Evolutionary conservation across 768 basidiomycete genomes (phyloP), one percentile per base, ranked within the genome.

Genomic region (Boletus pseudo-olivaceus): DNA sequence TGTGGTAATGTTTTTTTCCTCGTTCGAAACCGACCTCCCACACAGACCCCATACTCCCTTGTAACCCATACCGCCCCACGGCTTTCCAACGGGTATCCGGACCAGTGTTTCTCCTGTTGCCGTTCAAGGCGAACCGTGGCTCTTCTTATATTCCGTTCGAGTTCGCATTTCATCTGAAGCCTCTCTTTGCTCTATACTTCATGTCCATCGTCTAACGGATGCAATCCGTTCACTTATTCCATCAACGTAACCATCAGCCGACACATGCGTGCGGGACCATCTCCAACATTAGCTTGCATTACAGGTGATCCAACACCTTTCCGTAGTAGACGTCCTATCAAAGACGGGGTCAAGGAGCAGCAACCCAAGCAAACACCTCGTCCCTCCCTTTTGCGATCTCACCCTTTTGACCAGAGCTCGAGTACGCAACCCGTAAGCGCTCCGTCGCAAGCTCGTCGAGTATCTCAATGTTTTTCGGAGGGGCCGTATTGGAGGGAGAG

Each of bases 401-500:
- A 10, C 69, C 69, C 55, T 64, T 64, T 47, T 64, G 61, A 3
- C 66, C 72, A 48, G 75, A 69, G 27, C 78, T 79, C 49, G 78
- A 74, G 64, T 91, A 90, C 0, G 81, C 79, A 9, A 78, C 80
- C 43, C 85, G 73, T 19, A 93, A 72, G 20, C 84, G 73, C 64
- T 90, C 88, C 14, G 84, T 87, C 6, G 89, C 85, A 12, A 91
- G 74, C 59, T 86, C 83, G 58, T 89, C 86, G 32, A 93, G 73
- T 19, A 79, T 66, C 37, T 78, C 75, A 15, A 88, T 57, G 23
- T 78, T 79, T 56, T 82, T 78, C 5, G 88, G 85, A 15, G 57
- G 48, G 2, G 76, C 47, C 0, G 86, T 88, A 38, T 82, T 74
- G 0, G 87, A 88, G 1, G 78, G 68, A 0, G 88, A 87, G 2